Conservation (phyloP, 345 rosid genomes). For the Erysimum cheiranthoides region DNA sequence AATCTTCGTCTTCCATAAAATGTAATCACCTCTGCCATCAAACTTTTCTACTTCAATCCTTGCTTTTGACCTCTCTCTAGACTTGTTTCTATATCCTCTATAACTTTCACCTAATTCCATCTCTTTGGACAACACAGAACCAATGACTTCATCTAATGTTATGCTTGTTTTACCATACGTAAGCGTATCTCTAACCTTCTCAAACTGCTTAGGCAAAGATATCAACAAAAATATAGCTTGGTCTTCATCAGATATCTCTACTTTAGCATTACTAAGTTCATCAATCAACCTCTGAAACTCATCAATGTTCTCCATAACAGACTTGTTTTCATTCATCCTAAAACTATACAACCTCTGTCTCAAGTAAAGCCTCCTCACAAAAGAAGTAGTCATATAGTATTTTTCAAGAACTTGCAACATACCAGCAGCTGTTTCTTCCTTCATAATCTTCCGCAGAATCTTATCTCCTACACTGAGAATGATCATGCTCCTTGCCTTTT, state of each 20-base stretch:
- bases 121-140: slow-evolving; percentile 5
- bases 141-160: not conserved
- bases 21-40: slow-evolving; percentile 1
- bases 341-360: not conserved
- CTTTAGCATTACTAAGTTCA: not conserved
- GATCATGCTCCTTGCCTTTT: not conserved
- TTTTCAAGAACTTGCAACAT: slow-evolving; percentile 6
- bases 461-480: not conserved
- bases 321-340: not conserved
- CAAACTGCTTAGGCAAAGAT: slow-evolving; percentile 19
- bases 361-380: not conserved
- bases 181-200: not conserved
- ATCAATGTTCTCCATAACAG: slow-evolving; percentile 6
- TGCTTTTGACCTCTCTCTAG: not conserved
- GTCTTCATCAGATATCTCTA: slow-evolving; percentile 3
- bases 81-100: not conserved
- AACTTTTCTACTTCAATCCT: slow-evolving; percentile 6
- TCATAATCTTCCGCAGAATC: not conserved
- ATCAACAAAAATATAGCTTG: not conserved
- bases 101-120: not conserved
- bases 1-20: slow-evolving; percentile 16
- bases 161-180: not conserved
- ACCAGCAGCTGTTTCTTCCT: slow-evolving; percentile 11
- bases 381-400: not conserved
- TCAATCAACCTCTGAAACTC: slow-evolving; percentile 19